Conservation (phyloP, 176 grass and related monocot genomes). For the Hsuehochloa calcarea region DNA sequence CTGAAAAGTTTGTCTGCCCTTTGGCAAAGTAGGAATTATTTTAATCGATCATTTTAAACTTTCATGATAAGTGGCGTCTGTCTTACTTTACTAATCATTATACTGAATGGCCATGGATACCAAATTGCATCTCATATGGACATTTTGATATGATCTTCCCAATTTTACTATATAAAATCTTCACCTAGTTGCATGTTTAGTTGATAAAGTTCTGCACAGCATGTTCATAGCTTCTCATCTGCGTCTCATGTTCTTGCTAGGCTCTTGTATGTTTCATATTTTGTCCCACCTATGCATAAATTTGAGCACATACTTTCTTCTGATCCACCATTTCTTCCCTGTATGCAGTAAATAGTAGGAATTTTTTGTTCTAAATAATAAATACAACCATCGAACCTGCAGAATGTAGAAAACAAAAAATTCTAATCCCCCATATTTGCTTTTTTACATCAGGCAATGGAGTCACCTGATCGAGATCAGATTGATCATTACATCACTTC, state of each 20-base stretch:
- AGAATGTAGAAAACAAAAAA: slow-evolving; percentile 16
- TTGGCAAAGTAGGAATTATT: too few species aligned
- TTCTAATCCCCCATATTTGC: slow-evolving; percentile 20
- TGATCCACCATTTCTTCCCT: neutral
- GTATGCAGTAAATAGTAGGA: slow-evolving; percentile 4
- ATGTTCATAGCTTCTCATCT: neutral
- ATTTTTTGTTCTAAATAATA: slow-evolving; percentile 15
- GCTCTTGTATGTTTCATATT: neutral
- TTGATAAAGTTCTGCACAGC: neutral
- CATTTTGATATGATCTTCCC: neutral
- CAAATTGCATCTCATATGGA: neutral
- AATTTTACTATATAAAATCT: neutral
- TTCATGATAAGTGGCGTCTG: too few species aligned
- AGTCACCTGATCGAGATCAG: slow-evolving; percentile 76
- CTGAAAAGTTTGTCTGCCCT: too few species aligned
- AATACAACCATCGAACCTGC: neutral
- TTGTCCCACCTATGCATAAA: neutral
- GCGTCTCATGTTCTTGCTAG: slow-evolving; percentile 26
- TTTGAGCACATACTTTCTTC: slow-evolving; percentile 22
- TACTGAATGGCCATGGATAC: neutral
- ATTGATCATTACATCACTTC: slow-evolving; percentile 87
- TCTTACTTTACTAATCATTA: slow-evolving; percentile 23
- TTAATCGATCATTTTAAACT: too few species aligned
- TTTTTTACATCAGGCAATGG: slow-evolving; percentile 54
- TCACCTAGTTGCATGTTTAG: neutral